Conservation (phyloP, 495 filamentous ascomycete genomes). For the Aspergillus egyptiacus region DNA sequence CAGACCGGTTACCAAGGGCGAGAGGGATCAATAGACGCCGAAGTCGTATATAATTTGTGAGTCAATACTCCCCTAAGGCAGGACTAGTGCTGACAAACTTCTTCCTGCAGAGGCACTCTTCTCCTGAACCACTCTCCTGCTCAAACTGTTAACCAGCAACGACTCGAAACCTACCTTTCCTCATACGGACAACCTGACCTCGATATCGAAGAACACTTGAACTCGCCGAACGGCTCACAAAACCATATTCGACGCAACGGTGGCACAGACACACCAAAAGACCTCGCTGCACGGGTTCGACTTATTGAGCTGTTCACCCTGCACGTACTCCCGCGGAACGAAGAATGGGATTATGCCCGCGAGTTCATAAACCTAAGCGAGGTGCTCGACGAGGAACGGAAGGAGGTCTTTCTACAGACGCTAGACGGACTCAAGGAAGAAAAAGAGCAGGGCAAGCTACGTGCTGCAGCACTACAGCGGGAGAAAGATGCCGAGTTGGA, state of each 20-base stretch:
- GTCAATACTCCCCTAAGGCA: conserved; percentile 19
- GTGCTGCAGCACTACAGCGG: conserved; percentile 53
- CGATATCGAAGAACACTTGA: conserved; percentile 56
- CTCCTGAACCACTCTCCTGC: conserved; percentile 79
- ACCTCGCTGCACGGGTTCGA: conserved; percentile 69
- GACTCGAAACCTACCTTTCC: conserved; percentile 86
- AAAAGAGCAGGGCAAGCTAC: conserved; percentile 65
- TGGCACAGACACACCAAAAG: conserved; percentile 71
- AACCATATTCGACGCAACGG: conserved; percentile 34
- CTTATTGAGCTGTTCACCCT: conserved; percentile 91
- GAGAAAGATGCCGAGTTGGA: conserved; percentile 59
- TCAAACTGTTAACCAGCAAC: conserved; percentile 76
- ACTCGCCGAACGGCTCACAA: conserved; percentile 19
- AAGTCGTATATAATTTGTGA: conserved; percentile 89
- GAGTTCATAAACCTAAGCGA: conserved; percentile 82
- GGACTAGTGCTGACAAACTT: conserved; percentile 10
- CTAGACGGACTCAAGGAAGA: conserved; percentile 56
- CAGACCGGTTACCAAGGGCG: conserved; percentile 75
- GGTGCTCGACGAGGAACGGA: conserved; percentile 84
- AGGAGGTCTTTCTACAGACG: conserved; percentile 76
- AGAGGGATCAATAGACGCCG: conserved; percentile 87
- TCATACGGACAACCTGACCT: conserved; percentile 63
- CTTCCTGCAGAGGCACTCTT: conserved; percentile 64
- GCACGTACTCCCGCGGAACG: conserved; percentile 83
- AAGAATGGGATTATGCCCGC: conserved; percentile 89